A percentile compares a stretch with the other conserved stretches of the same genome.
These are phyloP conservation scores for Berberis vulgaris DNA, from an alignment of 164 flowering plant species.

Conservation along the genomic window DNA sequence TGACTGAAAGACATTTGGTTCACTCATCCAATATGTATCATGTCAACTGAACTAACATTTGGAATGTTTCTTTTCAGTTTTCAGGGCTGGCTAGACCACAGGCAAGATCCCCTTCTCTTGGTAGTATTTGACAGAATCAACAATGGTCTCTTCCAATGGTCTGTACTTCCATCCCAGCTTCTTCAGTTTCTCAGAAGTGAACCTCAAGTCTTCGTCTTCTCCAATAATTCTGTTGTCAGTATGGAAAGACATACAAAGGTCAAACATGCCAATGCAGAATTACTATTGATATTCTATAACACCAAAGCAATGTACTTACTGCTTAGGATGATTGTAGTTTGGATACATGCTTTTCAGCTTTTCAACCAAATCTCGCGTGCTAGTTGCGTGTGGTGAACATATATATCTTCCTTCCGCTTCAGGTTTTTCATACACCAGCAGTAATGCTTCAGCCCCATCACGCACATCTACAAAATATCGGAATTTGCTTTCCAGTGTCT, in stretches of 20 bases:
- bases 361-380: not conserved
- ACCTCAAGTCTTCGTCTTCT: not conserved
- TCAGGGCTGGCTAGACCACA: not conserved
- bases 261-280: not conserved
- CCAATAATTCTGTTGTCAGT: conserved; percentile 6
- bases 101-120: conserved; percentile 25
- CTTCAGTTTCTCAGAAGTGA: conserved; percentile 28
- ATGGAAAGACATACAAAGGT: not conserved
- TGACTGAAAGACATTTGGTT: too few relatives aligned
- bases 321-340: conserved; percentile 9
- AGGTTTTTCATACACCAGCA: conserved; percentile 35
- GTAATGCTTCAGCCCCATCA: conserved; percentile 47
- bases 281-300: not conserved
- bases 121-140: conserved; percentile 27
- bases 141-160: conserved; percentile 38
- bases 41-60: not conserved
- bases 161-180: conserved; percentile 39
- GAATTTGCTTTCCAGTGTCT: conserved; percentile 17
- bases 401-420: conserved; percentile 41
- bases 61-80: too few relatives aligned
- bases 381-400: not conserved
- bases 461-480: conserved; percentile 40
- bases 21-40: too few relatives aligned
- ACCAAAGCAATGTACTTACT: conserved; percentile 2
- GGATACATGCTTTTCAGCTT: conserved; percentile 14